Conservation (phyloP, 441 rosid genomes). For the Gossypium davidsonii region DNA sequence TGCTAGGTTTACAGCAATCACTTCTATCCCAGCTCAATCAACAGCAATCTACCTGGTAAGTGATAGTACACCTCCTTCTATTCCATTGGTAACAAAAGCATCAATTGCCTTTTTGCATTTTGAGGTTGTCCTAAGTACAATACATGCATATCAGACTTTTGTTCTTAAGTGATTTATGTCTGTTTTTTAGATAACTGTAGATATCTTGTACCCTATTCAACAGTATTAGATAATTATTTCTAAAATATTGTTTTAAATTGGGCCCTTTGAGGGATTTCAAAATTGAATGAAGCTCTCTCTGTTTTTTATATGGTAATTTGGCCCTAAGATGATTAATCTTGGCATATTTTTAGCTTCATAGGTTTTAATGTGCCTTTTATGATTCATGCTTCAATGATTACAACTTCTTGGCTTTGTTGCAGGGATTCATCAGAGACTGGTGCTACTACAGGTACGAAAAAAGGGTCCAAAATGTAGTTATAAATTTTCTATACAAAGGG, state of each 20-base stretch:
- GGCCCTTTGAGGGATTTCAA: background rate
- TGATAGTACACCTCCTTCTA: background rate
- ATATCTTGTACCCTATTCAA: background rate
- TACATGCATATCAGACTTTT: background rate
- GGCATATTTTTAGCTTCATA: background rate
- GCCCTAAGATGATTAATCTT: background rate
- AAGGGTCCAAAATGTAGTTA: background rate
- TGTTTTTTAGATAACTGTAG: background rate
- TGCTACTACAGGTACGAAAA: conserved; percentile 37
- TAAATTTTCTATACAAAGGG: background rate
- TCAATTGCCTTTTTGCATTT: background rate
- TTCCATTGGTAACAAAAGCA: conserved; percentile 1
- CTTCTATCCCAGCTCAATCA: conserved; percentile 41
- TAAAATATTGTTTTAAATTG: background rate
- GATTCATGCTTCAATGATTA: background rate
- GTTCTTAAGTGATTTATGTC: background rate
- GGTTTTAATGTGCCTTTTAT: background rate
- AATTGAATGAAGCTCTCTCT: background rate
- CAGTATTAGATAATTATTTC: background rate
- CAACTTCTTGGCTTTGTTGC: conserved; percentile 15
- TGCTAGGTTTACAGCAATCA: conserved; percentile 50
- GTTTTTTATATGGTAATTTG: background rate
- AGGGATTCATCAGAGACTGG: conserved; percentile 49
- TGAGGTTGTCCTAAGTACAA: background rate
- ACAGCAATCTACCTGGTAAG: conserved; percentile 46